Conservation (phyloP, 2,329 filamentous ascomycete genomes). For the Thelonectria discophora region DNA sequence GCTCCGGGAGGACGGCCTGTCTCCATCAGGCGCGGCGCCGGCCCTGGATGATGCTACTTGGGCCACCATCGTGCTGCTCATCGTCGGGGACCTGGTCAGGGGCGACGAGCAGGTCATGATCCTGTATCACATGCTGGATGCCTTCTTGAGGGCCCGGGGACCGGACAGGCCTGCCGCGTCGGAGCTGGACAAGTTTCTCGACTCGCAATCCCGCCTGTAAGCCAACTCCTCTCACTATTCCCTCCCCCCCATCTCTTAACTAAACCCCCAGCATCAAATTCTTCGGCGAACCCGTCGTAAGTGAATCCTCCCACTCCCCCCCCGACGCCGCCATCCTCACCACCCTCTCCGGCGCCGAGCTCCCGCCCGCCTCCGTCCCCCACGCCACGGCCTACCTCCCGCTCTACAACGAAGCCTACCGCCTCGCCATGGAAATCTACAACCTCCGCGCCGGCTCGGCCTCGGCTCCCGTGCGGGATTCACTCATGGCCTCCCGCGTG, state of each 20-base stretch:
- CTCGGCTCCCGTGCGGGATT: constrained; percentile 6
- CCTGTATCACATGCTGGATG: constrained; percentile 26
- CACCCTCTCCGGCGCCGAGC: constrained; percentile 14
- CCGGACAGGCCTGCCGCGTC: neutral
- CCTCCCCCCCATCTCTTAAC: neutral
- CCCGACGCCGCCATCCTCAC: constrained; percentile 7
- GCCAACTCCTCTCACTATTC: neutral
- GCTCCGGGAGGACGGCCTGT: constrained; percentile 21
- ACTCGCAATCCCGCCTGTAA: constrained; percentile 20
- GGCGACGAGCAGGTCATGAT: constrained; percentile 29
- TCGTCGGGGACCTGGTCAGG: constrained; percentile 19
- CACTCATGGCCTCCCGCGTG: constrained; percentile 13
- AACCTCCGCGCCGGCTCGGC: constrained; percentile 15
- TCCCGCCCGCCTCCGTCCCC: constrained; percentile 1
- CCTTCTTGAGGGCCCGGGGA: constrained; percentile 17
- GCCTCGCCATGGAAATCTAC: constrained; percentile 24
- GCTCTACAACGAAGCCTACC: constrained; percentile 22
- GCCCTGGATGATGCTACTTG: constrained; percentile 23
- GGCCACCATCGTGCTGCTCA: constrained; percentile 24
- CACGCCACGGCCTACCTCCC: constrained; percentile 10
- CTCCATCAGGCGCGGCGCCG: neutral
- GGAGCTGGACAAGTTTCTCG: constrained; percentile 13
- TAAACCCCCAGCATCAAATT: constrained; percentile 15
- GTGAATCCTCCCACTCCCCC: constrained; percentile 10
- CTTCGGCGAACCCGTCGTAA: constrained; percentile 24